phyloP scores from a whole-genome alignment of 1,284 basidiomycete species.

The Agaricales sp. region DNA sequence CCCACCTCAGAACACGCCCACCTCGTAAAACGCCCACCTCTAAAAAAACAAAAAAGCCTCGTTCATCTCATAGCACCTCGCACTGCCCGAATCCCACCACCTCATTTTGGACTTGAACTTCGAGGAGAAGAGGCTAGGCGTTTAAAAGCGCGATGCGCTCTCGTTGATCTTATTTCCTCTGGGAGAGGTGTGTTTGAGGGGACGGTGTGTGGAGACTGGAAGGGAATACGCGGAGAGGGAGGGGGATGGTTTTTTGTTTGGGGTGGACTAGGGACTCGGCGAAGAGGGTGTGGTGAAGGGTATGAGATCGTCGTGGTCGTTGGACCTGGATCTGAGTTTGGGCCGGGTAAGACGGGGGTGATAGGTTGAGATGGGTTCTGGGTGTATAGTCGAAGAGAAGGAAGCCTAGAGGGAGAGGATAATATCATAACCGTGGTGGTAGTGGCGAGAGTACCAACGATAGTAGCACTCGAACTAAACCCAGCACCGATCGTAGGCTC shows the following conservation, averaged over 20 bases:
- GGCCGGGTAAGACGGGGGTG: neutral
- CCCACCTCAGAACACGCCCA: constrained; percentile 28
- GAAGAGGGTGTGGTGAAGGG: no score
- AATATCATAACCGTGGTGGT: no score
- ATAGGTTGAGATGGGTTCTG: neutral
- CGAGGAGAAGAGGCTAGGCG: no score
- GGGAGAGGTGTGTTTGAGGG: constrained; percentile 14
- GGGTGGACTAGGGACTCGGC: no score
- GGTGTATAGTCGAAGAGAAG: neutral
- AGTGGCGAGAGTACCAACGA: no score
- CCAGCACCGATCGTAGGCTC: constrained; percentile 13
- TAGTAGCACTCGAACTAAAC: no score
- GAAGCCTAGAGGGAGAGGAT: neutral
- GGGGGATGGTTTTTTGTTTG: no score
- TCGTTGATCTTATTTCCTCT: constrained; percentile 12
- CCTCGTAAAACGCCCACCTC: no score
- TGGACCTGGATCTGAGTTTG: neutral
- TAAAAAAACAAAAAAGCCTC: constrained; percentile 30
- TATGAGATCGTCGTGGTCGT: no score
- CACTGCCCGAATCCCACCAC: constrained; percentile 34
- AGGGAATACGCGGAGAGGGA: no score
- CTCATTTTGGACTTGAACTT: no score
- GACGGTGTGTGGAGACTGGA: neutral
- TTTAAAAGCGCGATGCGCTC: constrained; percentile 14
- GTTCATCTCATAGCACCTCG: constrained; percentile 43